Evolutionary conservation across 805 yeast species (phyloP), one percentile per base, ranked within the genome.

Genomic region (Kluyveromyces nonfermentans): DNA sequence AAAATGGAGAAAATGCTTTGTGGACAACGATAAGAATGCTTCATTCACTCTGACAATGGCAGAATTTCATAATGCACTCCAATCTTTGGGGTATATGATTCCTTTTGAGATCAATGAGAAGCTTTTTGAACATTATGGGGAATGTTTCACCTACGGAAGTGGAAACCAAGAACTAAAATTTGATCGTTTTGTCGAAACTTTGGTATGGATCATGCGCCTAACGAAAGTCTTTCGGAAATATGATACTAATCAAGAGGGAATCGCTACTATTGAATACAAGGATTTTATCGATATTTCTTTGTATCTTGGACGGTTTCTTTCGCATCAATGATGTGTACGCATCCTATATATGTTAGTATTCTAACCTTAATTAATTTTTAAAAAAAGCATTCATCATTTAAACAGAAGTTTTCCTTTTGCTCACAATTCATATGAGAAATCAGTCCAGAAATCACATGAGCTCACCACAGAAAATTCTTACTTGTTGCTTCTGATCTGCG

Each of bases 131-230:
- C 64, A 59, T 33, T 62, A 57, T 50, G 56, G 64, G 1, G 65
- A 62, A 35, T 60, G 57, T 32, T 49, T 56, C 18, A 57, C 59
- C 34, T 55, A 55, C 17, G 50, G 50, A 25, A 50, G 51, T 7
- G 55, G 54, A 16, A 60, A 60, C 1, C 62, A 62, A 42, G 70
- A 65, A 46, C 58, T 86, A 62, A 78, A 83, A 46, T 86, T 86
- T 60, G 95, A 86, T 59, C 73, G 78, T 60, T 86, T 86, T 63
- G 87, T 86, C 20, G 95, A 86, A 58, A 73, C 85, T 43, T 71
- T 86, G 51, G 83, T 85, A 15, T 82, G 85, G 72, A 68, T 86
- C 51, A 72, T 85, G 57, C 75, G 85, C 49, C 72, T 84, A 50
- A 85, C 95, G 1, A 88, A 83, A 56, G 70, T 81, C 12, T 86